Evolutionary conservation across 495 filamentous ascomycete species (phyloP).

Genomic region (Neurospora discreta): DNA sequence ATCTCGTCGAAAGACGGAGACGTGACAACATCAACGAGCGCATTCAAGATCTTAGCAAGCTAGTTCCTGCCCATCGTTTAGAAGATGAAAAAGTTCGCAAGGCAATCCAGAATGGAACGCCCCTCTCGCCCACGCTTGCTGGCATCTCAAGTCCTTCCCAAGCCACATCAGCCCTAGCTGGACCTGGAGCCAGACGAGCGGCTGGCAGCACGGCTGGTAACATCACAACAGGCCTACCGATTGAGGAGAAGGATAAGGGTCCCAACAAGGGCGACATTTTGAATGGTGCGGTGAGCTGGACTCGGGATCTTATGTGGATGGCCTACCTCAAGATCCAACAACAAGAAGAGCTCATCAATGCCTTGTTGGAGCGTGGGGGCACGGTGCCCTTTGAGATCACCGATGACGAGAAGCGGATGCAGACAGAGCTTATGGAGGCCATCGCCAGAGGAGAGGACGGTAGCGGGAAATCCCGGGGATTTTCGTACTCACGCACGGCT

Average conservation of each 20-base stretch:
- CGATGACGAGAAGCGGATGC: slow-evolving; percentile 93
- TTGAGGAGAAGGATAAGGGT: slow-evolving; percentile 97
- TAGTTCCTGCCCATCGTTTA: slow-evolving; percentile 84
- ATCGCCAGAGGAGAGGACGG: slow-evolving; percentile 63
- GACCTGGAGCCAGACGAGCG: slow-evolving; percentile 71
- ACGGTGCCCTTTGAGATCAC: slow-evolving; percentile 71
- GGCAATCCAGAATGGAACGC: slow-evolving; percentile 79
- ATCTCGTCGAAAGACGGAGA: slow-evolving; percentile 86
- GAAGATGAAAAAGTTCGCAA: slow-evolving; percentile 97
- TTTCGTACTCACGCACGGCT: slow-evolving; percentile 72
- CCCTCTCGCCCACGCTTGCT: slow-evolving; percentile 68
- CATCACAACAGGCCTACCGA: slow-evolving; percentile 79
- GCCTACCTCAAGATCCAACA: slow-evolving; percentile 77
- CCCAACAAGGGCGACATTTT: slow-evolving; percentile 98
- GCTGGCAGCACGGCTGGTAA: slow-evolving; percentile 54
- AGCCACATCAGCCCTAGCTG: slow-evolving; percentile 83
- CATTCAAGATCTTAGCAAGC: slow-evolving; percentile 88
- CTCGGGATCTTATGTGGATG: slow-evolving; percentile 94
- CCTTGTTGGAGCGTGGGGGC: slow-evolving; percentile 58
- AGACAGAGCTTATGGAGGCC: slow-evolving; percentile 76
- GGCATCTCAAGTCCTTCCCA: slow-evolving; percentile 50
- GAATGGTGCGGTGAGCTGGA: slow-evolving; percentile 95
- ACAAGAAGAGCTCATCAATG: slow-evolving; percentile 68
- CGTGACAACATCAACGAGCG: slow-evolving; percentile 98
- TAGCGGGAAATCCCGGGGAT: slow-evolving; percentile 28